A percentile compares a stretch with the other conserved stretches of the same genome.
These are phyloP conservation scores for Hypsizygus ulmarius DNA, from an alignment of 1,284 basidiomycete genomes.

Conservation along the genomic window DNA sequence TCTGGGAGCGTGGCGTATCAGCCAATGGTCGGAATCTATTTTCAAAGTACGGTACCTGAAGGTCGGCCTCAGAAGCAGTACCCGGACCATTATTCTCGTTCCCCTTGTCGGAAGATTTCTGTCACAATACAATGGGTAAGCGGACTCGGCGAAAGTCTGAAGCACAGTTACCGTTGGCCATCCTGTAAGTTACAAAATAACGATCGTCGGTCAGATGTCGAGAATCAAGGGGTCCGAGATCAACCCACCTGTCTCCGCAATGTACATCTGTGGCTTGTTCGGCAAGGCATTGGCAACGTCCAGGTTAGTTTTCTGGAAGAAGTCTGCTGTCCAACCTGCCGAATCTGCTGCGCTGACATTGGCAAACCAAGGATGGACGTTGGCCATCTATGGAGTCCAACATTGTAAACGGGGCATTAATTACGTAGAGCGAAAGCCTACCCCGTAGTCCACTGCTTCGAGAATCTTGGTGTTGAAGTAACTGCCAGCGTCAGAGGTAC, in stretches of 20 bases:
- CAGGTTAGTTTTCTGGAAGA: slow-evolving; percentile 56
- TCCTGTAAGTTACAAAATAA: slow-evolving; percentile 9
- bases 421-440: slow-evolving; percentile 30
- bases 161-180: slow-evolving; percentile 74
- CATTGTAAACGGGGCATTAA: neutral
- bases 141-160: slow-evolving; percentile 1
- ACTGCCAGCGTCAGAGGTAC: slow-evolving; percentile 88
- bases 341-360: slow-evolving; percentile 68
- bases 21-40: neutral
- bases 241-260: slow-evolving; percentile 78
- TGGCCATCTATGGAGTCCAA: slow-evolving; percentile 49
- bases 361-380: slow-evolving; percentile 88
- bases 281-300: slow-evolving; percentile 34
- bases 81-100: slow-evolving; percentile 65
- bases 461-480: slow-evolving; percentile 79
- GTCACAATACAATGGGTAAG: slow-evolving; percentile 4
- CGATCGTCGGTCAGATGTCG: neutral
- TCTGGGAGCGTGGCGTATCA: slow-evolving; percentile 33
- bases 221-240: neutral
- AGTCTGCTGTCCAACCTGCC: slow-evolving; percentile 51
- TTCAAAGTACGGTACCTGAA: slow-evolving; percentile 30
- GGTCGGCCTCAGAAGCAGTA: slow-evolving; percentile 62
- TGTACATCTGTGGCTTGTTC: slow-evolving; percentile 67
- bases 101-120: slow-evolving; percentile 58
- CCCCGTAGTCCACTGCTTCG: slow-evolving; percentile 71